Conservation (phyloP, 768 basidiomycete species). For the Psilocybe sp. region DNA sequence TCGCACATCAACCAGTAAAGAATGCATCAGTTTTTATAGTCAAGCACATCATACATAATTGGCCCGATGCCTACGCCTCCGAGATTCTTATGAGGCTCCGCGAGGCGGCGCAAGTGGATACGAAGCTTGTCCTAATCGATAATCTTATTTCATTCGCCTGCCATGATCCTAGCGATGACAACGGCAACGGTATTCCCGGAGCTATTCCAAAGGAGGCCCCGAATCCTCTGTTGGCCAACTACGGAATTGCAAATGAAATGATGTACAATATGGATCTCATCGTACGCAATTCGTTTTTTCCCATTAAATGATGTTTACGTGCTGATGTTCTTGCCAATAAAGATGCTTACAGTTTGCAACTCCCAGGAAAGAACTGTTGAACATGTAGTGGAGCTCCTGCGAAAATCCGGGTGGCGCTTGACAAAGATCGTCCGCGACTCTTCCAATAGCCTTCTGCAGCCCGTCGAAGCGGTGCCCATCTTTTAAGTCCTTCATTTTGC, state of each 20-base stretch:
- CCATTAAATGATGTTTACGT: neutral
- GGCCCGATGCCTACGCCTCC: conserved; percentile 45
- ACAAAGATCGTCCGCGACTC: conserved; percentile 19
- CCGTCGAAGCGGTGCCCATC: conserved; percentile 24
- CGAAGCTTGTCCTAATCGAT: conserved; percentile 41
- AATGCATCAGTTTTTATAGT: conserved; percentile 51
- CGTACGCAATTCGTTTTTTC: conserved; percentile 19
- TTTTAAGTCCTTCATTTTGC: neutral
- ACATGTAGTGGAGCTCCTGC: conserved; percentile 27
- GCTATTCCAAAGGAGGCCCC: conserved; percentile 24
- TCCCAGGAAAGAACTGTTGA: conserved; percentile 35
- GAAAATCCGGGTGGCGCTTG: conserved; percentile 31
- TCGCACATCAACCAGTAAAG: conserved; percentile 37
- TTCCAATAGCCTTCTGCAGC: conserved; percentile 16
- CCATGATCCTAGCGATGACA: conserved; percentile 20
- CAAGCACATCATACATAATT: conserved; percentile 61
- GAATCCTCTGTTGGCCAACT: conserved; percentile 35
- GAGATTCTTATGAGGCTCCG: conserved; percentile 36
- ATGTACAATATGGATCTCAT: conserved; percentile 32
- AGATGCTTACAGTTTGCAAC: conserved; percentile 41
- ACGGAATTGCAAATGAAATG: conserved; percentile 34
- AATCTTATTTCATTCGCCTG: conserved; percentile 35
- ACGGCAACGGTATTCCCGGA: conserved; percentile 18
- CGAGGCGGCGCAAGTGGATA: conserved; percentile 29
- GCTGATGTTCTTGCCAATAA: neutral